Base-by-base conservation (phyloP, 1,284 basidiomycete genomes). In the Irpex lacteus region DNA sequence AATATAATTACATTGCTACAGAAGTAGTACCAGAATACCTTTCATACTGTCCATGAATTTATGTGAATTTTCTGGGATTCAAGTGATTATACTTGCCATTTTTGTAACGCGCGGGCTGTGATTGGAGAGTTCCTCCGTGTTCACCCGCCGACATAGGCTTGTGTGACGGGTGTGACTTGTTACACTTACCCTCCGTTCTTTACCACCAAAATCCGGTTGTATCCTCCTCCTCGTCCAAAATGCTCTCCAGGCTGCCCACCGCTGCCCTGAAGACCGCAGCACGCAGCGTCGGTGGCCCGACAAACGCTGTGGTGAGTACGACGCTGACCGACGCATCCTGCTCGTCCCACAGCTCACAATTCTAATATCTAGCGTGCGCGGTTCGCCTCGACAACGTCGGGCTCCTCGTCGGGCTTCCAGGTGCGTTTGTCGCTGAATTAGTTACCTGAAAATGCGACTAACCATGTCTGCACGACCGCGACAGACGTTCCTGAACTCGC, bases 221-320 rank as follows among this genome's bases (percentile, higher is more conserved):
- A 66, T 68, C 70, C 66, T 68, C 73, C 75, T 71, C 70, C 66
- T 69, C 71, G 60, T 18, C 69, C 75, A 88, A 87, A 89, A 90
- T 91, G 89, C 77, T 90, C 74, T 85, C 88, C 78, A 91, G 87
- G 86, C 82, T 90, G 79, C 86, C 87, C 73, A 82, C 82, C 77
- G 84, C 84, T 78, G 82, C 84, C 78, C 81, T 89, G 76, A 85
- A 81, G 76, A 83, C 80, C 72, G 80, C 81, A 68, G 77, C 82
- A 63, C n/a, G 21, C 7, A 74, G 74, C 40, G 66, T 78, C 7
- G 71, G 76, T 67, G 77, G 74, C 60, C 76, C 79, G 64, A 83
- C 82, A 70, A 74, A 78, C 65, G 72, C 77, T 62, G 78, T 81
- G 71, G 87, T 88, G 71, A 54, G 44, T 58, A 38, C 59, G 11